Base-by-base conservation (phyloP, 257 asterid species). In the Solanum lycopersicoides region DNA sequence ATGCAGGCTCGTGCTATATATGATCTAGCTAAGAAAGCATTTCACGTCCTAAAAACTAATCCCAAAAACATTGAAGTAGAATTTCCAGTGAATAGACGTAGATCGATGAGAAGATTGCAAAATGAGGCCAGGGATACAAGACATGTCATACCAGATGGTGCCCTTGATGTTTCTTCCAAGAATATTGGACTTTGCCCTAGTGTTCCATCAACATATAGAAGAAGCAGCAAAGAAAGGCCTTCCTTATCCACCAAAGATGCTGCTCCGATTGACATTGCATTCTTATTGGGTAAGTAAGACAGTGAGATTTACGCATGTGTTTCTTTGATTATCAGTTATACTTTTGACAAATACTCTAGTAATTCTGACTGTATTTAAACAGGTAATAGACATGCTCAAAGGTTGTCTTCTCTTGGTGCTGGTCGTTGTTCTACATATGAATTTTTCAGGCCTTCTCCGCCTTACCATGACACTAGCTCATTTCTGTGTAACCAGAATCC, bases 1-100 rank as follows among this genome's bases (percentile, higher is more conserved):
- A 66, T 23, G 68, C 90, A 96, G 99, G 99, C 96, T 77, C 97
- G 97, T 39, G 95, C 93, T 13, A 93, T 97, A 83, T 91, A 93
- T 65, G 98, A 95, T 30, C 91, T 94, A 75, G 97, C 98, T n/a
- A 92, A 88, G 91, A 97, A 92, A 93, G 97, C 95, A 47, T 93
- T 97, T 47, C 91, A 93, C 63, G 93, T 91, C 89, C 95, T 95
- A 13, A 90, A 86, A 88, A 94, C 90, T 59, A 92, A 93, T 79
- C 98, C 98, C 68, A 90, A 88, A 28, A 94, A 90, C 86, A 93
- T 97, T 16, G 92, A 88, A 35, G 60, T 86, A 4, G 95, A 95
- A 87, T 95, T 91, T 86, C 87, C 94, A n/a, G 94, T 95, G 75
- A 88, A 95, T 3, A 94, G 95, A 87, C 91, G 98, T 82, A 93